phyloP scores from a whole-genome alignment of 805 yeast species.

The Zygoascus tannicola region DNA sequence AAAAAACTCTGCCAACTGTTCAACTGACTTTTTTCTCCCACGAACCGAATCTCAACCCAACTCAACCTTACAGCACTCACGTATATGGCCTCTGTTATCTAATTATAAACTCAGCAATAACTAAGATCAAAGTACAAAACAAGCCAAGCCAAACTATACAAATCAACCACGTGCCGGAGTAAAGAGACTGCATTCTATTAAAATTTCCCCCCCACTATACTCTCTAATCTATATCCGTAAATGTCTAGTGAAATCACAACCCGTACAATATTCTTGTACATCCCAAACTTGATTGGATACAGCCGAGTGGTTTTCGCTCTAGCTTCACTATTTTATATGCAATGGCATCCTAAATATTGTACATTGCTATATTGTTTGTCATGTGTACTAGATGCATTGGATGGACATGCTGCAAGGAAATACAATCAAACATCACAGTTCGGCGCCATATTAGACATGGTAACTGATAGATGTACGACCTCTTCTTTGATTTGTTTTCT shows the following conservation, averaged over 20 bases:
- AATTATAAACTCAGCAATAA: too few species aligned
- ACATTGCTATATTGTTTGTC: conserved; percentile 73
- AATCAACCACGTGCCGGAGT: too few species aligned
- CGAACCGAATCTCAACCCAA: too few species aligned
- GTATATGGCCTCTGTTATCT: too few species aligned
- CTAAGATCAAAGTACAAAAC: too few species aligned
- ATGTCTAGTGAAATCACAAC: conserved; percentile 36
- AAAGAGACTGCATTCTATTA: too few species aligned
- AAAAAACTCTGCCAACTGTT: too few species aligned
- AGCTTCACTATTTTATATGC: conserved; percentile 74
- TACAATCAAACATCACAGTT: conserved; percentile 82
- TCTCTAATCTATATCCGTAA: too few species aligned
- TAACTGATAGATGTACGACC: conserved; percentile 95
- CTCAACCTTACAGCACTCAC: too few species aligned
- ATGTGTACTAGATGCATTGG: conserved; percentile 90
- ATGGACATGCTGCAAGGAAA: conserved; percentile 89
- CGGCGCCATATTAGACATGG: conserved; percentile 98
- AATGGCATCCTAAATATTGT: conserved; percentile 70
- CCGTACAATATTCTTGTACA: conserved; percentile 57
- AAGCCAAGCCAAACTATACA: too few species aligned
- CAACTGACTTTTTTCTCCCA: too few species aligned
- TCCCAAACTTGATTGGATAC: conserved; percentile 91
- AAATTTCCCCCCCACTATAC: too few species aligned
- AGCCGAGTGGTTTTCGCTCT: conserved; percentile 73
- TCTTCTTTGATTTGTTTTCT: conserved; percentile 84